Percentiles rank a stretch among this genome's conserved stretches.
Conservation (phyloP, 2,329 filamentous ascomycete species). For the Pyrenochaeta sp. region DNA sequence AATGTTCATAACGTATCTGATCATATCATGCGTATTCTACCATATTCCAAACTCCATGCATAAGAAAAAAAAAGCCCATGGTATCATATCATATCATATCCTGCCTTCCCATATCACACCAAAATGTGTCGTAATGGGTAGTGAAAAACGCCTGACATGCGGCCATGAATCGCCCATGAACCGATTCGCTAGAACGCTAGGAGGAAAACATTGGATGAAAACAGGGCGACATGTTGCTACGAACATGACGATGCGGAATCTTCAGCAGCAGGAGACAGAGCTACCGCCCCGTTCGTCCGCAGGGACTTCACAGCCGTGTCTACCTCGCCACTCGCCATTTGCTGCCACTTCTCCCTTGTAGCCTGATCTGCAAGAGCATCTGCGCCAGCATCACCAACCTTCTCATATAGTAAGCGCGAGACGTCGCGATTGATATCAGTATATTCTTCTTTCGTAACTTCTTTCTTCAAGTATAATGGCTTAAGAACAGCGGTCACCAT, state of each 20-base stretch:
- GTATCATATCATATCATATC: slow-evolving; percentile 6
- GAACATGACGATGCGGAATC: slow-evolving; percentile 42
- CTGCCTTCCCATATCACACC: background rate
- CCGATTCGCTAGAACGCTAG: background rate
- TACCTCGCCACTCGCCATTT: slow-evolving; percentile 80
- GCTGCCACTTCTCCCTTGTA: slow-evolving; percentile 75
- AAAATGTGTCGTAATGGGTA: background rate
- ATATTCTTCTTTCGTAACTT: slow-evolving; percentile 88
- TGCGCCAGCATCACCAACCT: slow-evolving; percentile 59
- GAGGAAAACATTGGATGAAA: background rate
- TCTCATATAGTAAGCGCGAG: slow-evolving; percentile 85
- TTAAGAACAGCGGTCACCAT: slow-evolving; percentile 86
- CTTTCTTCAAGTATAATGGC: slow-evolving; percentile 80
- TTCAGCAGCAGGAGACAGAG: slow-evolving; percentile 34
- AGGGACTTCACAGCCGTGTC: slow-evolving; percentile 69
- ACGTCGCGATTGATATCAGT: slow-evolving; percentile 90
- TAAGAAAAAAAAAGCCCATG: slow-evolving; percentile 8
- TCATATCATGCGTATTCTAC: slow-evolving; percentile 1
- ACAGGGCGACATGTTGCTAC: slow-evolving; percentile 6
- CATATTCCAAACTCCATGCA: slow-evolving; percentile 4
- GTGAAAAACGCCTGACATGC: background rate
- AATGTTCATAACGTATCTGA: background rate
- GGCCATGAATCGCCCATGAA: background rate
- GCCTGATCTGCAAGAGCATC: slow-evolving; percentile 67
- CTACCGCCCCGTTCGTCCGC: slow-evolving; percentile 16